These are phyloP conservation scores for Phlebiopsis flavidoalba DNA, from an alignment of 768 basidiomycete species.

Conservation along the genomic window DNA sequence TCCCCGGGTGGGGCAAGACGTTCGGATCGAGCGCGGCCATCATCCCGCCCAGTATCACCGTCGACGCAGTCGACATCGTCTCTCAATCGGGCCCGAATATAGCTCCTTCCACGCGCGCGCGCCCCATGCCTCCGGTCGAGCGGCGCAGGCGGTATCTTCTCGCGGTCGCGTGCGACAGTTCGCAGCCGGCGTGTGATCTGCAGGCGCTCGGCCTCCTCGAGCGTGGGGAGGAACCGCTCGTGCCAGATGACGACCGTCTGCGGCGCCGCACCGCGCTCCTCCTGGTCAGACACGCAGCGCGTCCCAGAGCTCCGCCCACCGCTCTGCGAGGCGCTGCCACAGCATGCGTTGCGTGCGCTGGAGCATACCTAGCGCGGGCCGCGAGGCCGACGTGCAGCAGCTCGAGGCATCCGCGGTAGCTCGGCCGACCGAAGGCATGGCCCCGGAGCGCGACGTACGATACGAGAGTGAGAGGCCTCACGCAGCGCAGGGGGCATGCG, in stretches of 20 bases:
- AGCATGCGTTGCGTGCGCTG: slow-evolving; percentile 54
- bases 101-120: slow-evolving; percentile 1
- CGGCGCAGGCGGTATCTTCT: slow-evolving; percentile 25
- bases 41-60: slow-evolving; percentile 15
- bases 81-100: slow-evolving; percentile 7
- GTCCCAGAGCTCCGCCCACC: slow-evolving; percentile 84
- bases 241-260: slow-evolving; percentile 75
- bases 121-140: not conserved
- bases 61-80: slow-evolving; percentile 11
- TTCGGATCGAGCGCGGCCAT: slow-evolving; percentile 16
- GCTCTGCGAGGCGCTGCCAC: slow-evolving; percentile 53
- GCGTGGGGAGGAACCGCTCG: slow-evolving; percentile 63
- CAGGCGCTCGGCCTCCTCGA: slow-evolving; percentile 37
- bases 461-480: slow-evolving; percentile 68
- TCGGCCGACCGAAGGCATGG: slow-evolving; percentile 67
- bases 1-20: slow-evolving; percentile 3
- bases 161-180: not conserved
- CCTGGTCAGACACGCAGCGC: slow-evolving; percentile 35
- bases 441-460: slow-evolving; percentile 74
- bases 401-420: slow-evolving; percentile 56
- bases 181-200: slow-evolving; percentile 22
- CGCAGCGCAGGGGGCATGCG: slow-evolving; percentile 48
- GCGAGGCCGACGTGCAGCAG: slow-evolving; percentile 59
- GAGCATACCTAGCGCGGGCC: slow-evolving; percentile 44
- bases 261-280: slow-evolving; percentile 50